Conservation (phyloP, 169 alveolate species). For the Plasmodium fragile region DNA sequence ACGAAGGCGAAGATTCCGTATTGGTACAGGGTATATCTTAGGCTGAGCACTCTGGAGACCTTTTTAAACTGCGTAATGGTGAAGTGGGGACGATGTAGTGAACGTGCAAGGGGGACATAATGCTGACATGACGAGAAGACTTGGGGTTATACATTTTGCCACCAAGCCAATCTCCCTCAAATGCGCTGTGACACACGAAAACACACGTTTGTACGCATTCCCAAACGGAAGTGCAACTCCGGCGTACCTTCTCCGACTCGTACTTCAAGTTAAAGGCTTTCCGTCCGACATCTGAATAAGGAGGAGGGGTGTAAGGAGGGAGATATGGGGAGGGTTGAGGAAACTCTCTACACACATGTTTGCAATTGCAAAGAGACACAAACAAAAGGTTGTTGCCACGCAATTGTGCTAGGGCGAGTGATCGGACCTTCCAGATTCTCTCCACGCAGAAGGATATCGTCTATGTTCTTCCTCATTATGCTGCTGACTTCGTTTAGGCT, state of each 20-base stretch:
- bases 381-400: neutral
- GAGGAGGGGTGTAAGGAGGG: neutral
- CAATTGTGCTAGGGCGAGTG: neutral
- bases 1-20: conserved; percentile 55
- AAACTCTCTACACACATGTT: neutral
- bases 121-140: neutral
- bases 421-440: conserved; percentile 85
- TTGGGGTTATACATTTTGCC: neutral
- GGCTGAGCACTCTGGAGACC: conserved; percentile 72
- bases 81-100: neutral
- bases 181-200: neutral
- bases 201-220: neutral
- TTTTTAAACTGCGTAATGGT: conserved; percentile 54
- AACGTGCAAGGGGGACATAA: neutral
- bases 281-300: conserved; percentile 84
- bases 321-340: neutral
- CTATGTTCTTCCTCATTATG: conserved; percentile 85
- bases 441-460: conserved; percentile 84
- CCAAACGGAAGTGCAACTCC: neutral
- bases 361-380: neutral
- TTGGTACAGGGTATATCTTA: conserved; percentile 66
- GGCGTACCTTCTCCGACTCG: conserved; percentile 74
- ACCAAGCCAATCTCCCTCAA: neutral
- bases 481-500: conserved; percentile 86
- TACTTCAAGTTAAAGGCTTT: conserved; percentile 78